These are phyloP conservation scores for Naganishia cerealis DNA, from an alignment of 1,284 basidiomycete genomes.

Conservation along the genomic window DNA sequence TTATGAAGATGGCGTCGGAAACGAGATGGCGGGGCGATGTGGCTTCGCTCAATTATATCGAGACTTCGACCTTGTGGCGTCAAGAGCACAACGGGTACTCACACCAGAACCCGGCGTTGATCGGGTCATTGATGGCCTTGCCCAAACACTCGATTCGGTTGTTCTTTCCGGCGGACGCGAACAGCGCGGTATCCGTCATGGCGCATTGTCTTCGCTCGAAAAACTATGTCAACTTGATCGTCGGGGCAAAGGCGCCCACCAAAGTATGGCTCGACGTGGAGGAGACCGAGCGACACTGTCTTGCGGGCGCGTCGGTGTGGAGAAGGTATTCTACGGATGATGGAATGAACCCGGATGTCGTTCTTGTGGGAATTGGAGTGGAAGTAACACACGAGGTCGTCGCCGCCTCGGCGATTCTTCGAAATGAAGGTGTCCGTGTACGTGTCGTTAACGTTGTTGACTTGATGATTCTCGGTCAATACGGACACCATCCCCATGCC, in stretches of 20 bases:
- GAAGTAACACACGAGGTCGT: conserved; percentile 58
- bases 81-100: conserved; percentile 60
- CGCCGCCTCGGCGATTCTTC: conserved; percentile 70
- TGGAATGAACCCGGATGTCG: conserved; percentile 58
- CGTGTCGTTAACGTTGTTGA: conserved; percentile 75
- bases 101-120: conserved; percentile 54
- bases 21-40: conserved; percentile 71
- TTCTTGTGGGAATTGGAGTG: conserved; percentile 57
- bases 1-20: conserved; percentile 76
- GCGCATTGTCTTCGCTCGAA: conserved; percentile 77
- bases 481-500: conserved; percentile 73
- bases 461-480: conserved; percentile 68
- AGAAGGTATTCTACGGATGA: conserved; percentile 55
- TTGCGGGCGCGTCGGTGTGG: conserved; percentile 64
- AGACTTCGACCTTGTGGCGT: conserved; percentile 70
- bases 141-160: conserved; percentile 73
- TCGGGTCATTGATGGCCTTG: conserved; percentile 74
- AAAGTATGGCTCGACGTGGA: conserved; percentile 51
- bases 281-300: conserved; percentile 64
- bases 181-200: conserved; percentile 72
- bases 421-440: conserved; percentile 66
- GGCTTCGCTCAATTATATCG: conserved; percentile 78
- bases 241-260: conserved; percentile 73
- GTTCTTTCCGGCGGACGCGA: conserved; percentile 86
- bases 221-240: conserved; percentile 67